Conservation (phyloP, 495 filamentous ascomycete species). For the Podospora pseudopauciseta region DNA sequence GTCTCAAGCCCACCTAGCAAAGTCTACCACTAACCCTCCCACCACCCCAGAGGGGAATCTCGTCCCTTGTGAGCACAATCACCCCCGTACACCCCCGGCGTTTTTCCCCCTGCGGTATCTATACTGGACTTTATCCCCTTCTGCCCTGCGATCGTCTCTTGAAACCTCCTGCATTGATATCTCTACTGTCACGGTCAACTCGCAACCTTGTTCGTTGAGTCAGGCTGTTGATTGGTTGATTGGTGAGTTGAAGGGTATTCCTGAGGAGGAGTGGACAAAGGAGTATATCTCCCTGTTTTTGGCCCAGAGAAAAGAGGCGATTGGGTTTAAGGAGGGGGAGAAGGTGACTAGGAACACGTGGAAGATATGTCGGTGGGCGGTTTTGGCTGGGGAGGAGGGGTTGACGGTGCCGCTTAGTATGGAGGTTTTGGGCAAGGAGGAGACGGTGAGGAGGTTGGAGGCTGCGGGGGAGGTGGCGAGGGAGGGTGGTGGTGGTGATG, state of each 20-base stretch:
- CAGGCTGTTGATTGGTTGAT: background rate
- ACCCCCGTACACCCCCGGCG: background rate
- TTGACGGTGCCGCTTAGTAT: constrained; percentile 58
- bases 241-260: background rate
- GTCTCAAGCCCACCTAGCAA: background rate
- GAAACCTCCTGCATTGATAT: background rate
- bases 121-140: background rate
- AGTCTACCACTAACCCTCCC: background rate
- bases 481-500: background rate
- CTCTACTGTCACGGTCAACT: background rate
- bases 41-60: no score
- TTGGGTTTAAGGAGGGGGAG: constrained; percentile 26
- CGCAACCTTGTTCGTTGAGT: background rate
- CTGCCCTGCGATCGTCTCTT: background rate
- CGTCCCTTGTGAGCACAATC: background rate
- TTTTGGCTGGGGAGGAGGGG: constrained; percentile 56
- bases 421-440: constrained; percentile 58
- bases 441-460: constrained; percentile 53
- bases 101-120: background rate
- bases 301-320: background rate
- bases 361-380: constrained; percentile 64
- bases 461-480: constrained; percentile 8
- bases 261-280: background rate
- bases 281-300: background rate
- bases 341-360: constrained; percentile 36